Evolutionary conservation across 2,329 filamentous ascomycete species (phyloP).

Genomic region (Alternaria viburni): DNA sequence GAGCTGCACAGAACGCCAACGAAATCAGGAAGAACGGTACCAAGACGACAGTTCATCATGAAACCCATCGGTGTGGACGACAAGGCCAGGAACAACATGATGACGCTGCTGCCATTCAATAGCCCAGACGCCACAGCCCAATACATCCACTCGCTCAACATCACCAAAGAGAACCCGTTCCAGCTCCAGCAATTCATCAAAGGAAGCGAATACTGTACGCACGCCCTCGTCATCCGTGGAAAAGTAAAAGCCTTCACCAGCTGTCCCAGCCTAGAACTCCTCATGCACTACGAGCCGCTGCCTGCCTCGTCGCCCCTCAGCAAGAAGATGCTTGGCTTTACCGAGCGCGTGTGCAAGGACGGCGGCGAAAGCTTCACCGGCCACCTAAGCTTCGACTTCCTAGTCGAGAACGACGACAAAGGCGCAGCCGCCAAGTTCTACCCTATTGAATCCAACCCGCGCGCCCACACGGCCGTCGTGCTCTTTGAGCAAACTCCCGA

Average conservation of each 20-base stretch:
- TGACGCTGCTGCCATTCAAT: slow-evolving; percentile 65
- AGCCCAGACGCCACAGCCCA: slow-evolving; percentile 60
- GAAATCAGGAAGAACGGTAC: slow-evolving; percentile 15
- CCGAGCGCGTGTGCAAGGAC: slow-evolving; percentile 61
- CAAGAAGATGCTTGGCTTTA: slow-evolving; percentile 69
- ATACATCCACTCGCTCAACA: slow-evolving; percentile 62
- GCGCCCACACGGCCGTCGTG: slow-evolving; percentile 71
- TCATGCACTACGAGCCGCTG: slow-evolving; percentile 71
- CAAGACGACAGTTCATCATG: slow-evolving; percentile 65
- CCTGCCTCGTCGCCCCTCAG: slow-evolving; percentile 61
- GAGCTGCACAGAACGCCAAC: slow-evolving; percentile 16
- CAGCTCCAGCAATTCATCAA: slow-evolving; percentile 72
- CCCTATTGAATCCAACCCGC: slow-evolving; percentile 74
- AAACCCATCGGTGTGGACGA: slow-evolving; percentile 71
- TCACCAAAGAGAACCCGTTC: slow-evolving; percentile 64
- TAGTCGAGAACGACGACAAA: slow-evolving; percentile 59
- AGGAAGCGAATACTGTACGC: slow-evolving; percentile 73
- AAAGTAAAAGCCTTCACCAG: slow-evolving; percentile 70
- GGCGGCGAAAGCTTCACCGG: slow-evolving; percentile 65
- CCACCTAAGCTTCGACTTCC: slow-evolving; percentile 75
- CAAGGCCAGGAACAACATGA: slow-evolving; percentile 64
- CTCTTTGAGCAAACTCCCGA: slow-evolving; percentile 58
- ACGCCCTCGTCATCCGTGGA: slow-evolving; percentile 70
- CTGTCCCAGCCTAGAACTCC: slow-evolving; percentile 66
- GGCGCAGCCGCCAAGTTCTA: slow-evolving; percentile 55